phyloP scores from a whole-genome alignment of 768 basidiomycete species.

The Boletus coccyginus region DNA sequence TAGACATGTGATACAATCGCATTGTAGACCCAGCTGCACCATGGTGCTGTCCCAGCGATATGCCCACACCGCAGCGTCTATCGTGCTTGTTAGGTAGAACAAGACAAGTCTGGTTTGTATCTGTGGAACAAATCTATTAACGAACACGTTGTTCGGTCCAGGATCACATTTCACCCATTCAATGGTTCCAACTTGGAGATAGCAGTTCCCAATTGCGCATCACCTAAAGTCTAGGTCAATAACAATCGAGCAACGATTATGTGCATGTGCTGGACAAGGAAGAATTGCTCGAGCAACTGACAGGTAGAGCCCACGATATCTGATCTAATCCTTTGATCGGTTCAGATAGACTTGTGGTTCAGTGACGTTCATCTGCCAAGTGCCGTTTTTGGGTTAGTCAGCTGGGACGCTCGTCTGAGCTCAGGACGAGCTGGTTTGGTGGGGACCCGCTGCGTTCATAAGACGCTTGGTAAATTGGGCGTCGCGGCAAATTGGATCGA shows the following conservation, averaged over 20 bases:
- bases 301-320: background rate
- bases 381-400: constrained; percentile 1
- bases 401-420: background rate
- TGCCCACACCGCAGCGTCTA: background rate
- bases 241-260: background rate
- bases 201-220: background rate
- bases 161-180: background rate
- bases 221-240: background rate
- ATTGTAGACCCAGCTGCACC: background rate
- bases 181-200: background rate
- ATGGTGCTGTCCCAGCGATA: background rate
- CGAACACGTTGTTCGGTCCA: background rate
- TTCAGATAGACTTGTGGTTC: background rate
- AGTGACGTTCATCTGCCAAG: background rate
- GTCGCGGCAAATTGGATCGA: background rate
- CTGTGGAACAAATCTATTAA: constrained; percentile 2
- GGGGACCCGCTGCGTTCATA: background rate
- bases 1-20: background rate
- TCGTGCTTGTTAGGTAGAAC: constrained; percentile 4
- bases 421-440: constrained; percentile 9
- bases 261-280: background rate
- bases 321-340: background rate
- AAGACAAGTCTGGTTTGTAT: background rate
- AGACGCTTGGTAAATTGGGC: background rate
- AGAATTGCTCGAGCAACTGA: background rate